Percentiles rank a stretch among this genome's conserved stretches.
Conservation (phyloP, 768 basidiomycete species). For the Pholiota conissans region DNA sequence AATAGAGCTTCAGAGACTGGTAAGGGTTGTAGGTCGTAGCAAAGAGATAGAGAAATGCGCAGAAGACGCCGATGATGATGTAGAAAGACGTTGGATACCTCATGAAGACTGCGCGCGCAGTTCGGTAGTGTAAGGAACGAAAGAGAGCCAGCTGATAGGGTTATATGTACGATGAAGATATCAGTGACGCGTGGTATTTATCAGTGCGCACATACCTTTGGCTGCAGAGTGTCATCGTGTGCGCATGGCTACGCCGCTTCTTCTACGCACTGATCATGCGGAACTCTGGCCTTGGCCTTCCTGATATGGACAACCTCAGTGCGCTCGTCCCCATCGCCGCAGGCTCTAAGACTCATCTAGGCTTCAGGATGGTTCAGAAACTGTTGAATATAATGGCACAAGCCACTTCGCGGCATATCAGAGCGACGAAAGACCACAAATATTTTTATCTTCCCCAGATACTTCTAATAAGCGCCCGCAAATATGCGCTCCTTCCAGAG, state of each 20-base stretch:
- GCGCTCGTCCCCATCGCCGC: too few relatives aligned
- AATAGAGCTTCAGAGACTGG: background rate
- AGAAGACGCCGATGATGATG: conserved; percentile 1
- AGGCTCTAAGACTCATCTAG: too few relatives aligned
- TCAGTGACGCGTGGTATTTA: background rate
- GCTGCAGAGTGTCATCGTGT: background rate
- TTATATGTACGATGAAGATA: background rate
- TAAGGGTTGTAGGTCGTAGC: background rate
- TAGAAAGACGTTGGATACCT: background rate
- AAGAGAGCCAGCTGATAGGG: background rate
- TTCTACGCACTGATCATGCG: background rate
- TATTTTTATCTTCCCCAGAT: too few relatives aligned
- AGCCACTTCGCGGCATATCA: too few relatives aligned
- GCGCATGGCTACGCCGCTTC: background rate
- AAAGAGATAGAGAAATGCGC: conserved; percentile 1
- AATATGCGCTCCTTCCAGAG: too few relatives aligned
- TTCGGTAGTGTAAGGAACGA: background rate
- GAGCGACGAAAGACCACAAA: too few relatives aligned
- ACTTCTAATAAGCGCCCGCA: too few relatives aligned
- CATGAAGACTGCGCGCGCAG: conserved; percentile 3
- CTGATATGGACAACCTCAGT: too few relatives aligned
- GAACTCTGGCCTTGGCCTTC: too few relatives aligned
- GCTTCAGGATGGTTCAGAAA: too few relatives aligned
- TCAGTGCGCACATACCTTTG: too few relatives aligned
- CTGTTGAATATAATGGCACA: too few relatives aligned